phyloP scores from a whole-genome alignment of 1,139 yeast genomes.

The Pichia sp. region DNA sequence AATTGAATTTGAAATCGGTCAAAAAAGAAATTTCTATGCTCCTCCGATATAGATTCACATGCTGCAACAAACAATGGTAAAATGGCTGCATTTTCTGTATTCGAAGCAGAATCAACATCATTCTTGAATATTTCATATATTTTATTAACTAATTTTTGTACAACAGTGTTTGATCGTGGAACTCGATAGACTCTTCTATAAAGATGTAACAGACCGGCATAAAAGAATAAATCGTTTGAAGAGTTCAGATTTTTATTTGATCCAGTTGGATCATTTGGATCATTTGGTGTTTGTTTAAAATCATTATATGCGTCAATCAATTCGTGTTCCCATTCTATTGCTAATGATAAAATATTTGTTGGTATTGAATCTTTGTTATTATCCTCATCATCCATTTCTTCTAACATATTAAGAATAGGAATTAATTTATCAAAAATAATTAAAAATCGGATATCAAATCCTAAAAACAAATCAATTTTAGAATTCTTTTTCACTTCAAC shows the following conservation, averaged over 20 bases:
- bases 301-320: slow-evolving; percentile 9
- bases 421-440: slow-evolving; percentile 14
- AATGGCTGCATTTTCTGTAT: slow-evolving; percentile 16
- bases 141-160: slow-evolving; percentile 14
- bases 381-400: not conserved
- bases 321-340: slow-evolving; percentile 16
- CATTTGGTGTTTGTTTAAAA: slow-evolving; percentile 5
- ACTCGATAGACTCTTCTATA: slow-evolving; percentile 15
- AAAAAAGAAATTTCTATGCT: slow-evolving; percentile 15
- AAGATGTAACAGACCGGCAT: slow-evolving; percentile 13
- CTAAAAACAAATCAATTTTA: slow-evolving; percentile 17
- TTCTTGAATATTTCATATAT: slow-evolving; percentile 13
- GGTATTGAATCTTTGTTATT: slow-evolving; percentile 4
- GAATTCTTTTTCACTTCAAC: slow-evolving; percentile 7
- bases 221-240: slow-evolving; percentile 12
- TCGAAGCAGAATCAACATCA: slow-evolving; percentile 17
- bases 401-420: slow-evolving; percentile 11
- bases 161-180: slow-evolving; percentile 8
- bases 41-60: slow-evolving; percentile 12
- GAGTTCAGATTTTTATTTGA: slow-evolving; percentile 8
- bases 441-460: slow-evolving; percentile 15
- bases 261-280: slow-evolving; percentile 9
- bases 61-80: slow-evolving; percentile 18
- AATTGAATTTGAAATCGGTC: slow-evolving; percentile 18
- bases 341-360: slow-evolving; percentile 10